Evolutionary conservation across 208 protist species (phyloP).

Genomic region (Endotrypanum monterogeii): DNA sequence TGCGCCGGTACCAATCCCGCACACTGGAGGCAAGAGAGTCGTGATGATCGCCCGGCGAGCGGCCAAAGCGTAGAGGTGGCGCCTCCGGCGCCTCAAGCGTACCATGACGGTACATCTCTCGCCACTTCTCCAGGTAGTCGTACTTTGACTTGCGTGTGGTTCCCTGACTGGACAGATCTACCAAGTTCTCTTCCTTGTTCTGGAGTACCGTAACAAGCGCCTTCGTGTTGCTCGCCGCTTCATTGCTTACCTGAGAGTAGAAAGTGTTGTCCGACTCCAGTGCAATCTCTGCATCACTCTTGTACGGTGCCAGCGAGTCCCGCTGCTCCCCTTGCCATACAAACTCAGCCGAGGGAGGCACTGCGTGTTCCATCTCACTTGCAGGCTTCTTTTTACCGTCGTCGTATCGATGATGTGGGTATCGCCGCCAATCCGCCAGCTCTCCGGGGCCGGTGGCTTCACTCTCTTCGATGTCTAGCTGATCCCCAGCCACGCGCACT

Average conservation of each 20-base stretch:
- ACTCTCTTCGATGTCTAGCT: slow-evolving; percentile 87
- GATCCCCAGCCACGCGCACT: slow-evolving; percentile 61
- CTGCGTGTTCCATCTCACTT: slow-evolving; percentile 60
- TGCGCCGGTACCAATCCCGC: slow-evolving; percentile 74
- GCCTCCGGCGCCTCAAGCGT: slow-evolving; percentile 84
- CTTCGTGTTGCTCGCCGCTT: slow-evolving; percentile 46
- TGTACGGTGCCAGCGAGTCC: slow-evolving; percentile 80
- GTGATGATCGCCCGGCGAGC: slow-evolving; percentile 69
- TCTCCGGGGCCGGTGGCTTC: slow-evolving; percentile 61
- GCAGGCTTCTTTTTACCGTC: slow-evolving; percentile 57
- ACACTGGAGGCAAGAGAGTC: slow-evolving; percentile 72
- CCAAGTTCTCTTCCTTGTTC: slow-evolving; percentile 54
- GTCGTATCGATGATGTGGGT: slow-evolving; percentile 75
- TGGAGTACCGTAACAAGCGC: slow-evolving; percentile 61
- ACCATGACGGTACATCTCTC: slow-evolving; percentile 92
- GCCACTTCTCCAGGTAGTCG: slow-evolving; percentile 90
- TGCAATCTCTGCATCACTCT: slow-evolving; percentile 84
- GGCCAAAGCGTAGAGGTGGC: slow-evolving; percentile 73
- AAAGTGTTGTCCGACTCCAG: slow-evolving; percentile 87
- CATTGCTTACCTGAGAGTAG: slow-evolving; percentile 59
- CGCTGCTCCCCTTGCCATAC: slow-evolving; percentile 79
- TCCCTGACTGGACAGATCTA: slow-evolving; percentile 55
- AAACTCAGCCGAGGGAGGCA: slow-evolving; percentile 69
- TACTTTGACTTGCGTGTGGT: slow-evolving; percentile 80
- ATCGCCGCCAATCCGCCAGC: slow-evolving; percentile 70